Percentiles rank a stretch among this genome's conserved stretches.
Conservation (phyloP, 805 yeast genomes). For the Peterozyma xylosa region DNA sequence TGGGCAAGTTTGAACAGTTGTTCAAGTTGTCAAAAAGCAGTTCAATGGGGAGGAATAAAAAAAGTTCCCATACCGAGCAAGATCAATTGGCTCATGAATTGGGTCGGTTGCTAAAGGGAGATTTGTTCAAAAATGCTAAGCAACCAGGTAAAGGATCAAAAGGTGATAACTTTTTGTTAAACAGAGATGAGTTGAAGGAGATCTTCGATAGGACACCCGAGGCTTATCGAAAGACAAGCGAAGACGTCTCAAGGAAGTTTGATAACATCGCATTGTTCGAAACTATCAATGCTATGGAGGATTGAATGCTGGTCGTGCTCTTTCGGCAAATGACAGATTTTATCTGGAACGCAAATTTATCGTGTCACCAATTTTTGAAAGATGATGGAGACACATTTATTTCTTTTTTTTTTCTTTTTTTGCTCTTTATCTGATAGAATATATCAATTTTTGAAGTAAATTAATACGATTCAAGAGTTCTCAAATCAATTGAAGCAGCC, state of each 20-base stretch:
- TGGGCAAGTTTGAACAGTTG: conserved; percentile 48
- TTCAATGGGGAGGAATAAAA: neutral
- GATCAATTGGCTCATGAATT: conserved; percentile 31
- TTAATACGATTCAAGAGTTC: too few species aligned
- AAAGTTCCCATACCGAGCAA: conserved; percentile 4
- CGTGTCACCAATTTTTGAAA: too few species aligned
- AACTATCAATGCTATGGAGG: conserved; percentile 5
- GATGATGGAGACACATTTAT: too few species aligned
- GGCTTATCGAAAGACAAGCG: conserved; percentile 27
- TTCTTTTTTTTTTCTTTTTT: too few species aligned
- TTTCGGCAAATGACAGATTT: too few species aligned
- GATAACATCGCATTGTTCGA: conserved; percentile 6
- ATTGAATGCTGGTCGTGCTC: too few species aligned
- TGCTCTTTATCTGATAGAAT: too few species aligned
- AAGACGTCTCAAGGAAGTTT: neutral
- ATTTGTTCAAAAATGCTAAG: conserved; percentile 13
- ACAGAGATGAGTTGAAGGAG: conserved; percentile 37
- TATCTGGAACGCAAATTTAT: too few species aligned
- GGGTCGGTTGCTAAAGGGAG: conserved; percentile 25
- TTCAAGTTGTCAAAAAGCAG: conserved; percentile 16
- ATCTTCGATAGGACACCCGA: conserved; percentile 38
- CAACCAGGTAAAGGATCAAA: conserved; percentile 13
- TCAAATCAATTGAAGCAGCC: too few species aligned
- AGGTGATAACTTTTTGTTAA: conserved; percentile 13
- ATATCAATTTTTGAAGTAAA: too few species aligned